Evolutionary conservation across 225 moss, liverwort and hornwort genomes (phyloP), one percentile per base, ranked within the genome.

Genomic region (Pseudoscleropodium purum): DNA sequence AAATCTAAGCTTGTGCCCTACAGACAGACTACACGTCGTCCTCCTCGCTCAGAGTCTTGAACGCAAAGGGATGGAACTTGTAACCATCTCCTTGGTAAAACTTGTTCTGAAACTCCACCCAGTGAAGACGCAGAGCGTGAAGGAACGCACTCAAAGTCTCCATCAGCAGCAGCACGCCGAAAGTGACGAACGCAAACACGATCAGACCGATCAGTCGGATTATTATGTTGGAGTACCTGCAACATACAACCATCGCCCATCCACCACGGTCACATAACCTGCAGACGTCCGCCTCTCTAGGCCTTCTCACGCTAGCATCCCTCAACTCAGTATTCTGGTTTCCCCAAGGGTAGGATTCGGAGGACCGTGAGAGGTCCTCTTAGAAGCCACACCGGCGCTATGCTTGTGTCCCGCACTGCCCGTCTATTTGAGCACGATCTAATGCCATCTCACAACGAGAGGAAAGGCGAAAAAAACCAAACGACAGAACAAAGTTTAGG

Each of bases 71-170:
- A 77, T 93, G 95, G 90, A 98, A 98, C 93, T 98, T 98, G 91
- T 98, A 96, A 9, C 98, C 98, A 74, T 98, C 98, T 29, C 98
- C 97, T 89, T 86, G 77, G 72, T 96, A 97, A 64, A 99, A 99
- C 94, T 99, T 99, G 91, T 97, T 97, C 90, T 95, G 95, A 85
- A 99, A 99, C 92, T 99, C 97, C 84, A 99, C 97, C 97, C 97
- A 99, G 85, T 99, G 97, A 24, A 99, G 95, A 76, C 98, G 93
- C 82, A 99, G 95, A 37, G 98, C 98, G 87, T 99, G 97, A 67
- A 99, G 90, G 84, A 99, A 97, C 23, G 98, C 98, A 87, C 96
- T 99, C 57, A 99, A 87, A 11, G 96, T 96, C 93, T 99, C 98
- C 98, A 99, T 99, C 81, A 94, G 83, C 57, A 99, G 92, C 85